Conservation (phyloP, 148 eudicot species). For the Agrostemma githago region DNA sequence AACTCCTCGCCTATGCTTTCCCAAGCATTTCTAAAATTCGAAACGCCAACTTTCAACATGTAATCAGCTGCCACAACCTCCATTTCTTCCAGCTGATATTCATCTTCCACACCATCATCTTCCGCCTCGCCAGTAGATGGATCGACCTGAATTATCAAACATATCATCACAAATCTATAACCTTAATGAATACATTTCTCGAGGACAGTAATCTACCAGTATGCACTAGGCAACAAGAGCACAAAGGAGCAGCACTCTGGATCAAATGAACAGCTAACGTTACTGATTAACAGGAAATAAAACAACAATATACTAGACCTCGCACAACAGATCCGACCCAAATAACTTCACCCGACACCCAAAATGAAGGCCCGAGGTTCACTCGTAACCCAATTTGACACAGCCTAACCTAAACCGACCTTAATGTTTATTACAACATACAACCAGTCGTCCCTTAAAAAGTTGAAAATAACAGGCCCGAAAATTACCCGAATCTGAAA, state of each 20-base stretch:
- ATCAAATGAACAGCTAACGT: neutral
- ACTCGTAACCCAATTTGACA: too few species aligned
- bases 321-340: too few species aligned
- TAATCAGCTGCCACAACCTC: conserved; percentile 96
- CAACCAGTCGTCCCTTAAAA: too few species aligned
- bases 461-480: too few species aligned
- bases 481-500: too few species aligned
- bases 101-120: conserved; percentile 94
- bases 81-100: conserved; percentile 89
- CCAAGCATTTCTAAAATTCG: conserved; percentile 96
- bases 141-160: conserved; percentile 60
- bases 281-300: neutral
- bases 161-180: neutral
- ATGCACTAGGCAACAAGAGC: neutral
- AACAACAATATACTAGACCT: neutral
- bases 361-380: too few species aligned
- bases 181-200: neutral
- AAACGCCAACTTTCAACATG: conserved; percentile 75
- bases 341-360: too few species aligned
- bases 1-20: conserved; percentile 74
- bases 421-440: too few species aligned
- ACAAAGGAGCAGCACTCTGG: neutral
- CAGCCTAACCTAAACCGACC: too few species aligned
- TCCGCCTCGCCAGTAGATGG: conserved; percentile 94
- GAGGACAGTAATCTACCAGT: neutral